These are phyloP conservation scores for Pestalotiopsis fici DNA, from an alignment of 2,329 filamentous ascomycete genomes.

Conservation along the genomic window DNA sequence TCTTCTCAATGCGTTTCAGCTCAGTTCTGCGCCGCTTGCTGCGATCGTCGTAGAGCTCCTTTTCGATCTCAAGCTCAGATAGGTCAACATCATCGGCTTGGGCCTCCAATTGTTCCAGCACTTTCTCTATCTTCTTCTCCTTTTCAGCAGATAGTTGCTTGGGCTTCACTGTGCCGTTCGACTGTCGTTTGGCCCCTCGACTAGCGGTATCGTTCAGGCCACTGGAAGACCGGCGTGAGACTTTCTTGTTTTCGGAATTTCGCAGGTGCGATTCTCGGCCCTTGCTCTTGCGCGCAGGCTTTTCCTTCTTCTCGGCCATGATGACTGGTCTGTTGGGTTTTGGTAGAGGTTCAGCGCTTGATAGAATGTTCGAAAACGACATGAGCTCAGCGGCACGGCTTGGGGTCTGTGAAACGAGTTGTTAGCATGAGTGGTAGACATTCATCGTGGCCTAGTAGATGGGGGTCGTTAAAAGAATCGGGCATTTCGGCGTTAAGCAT, in stretches of 20 bases:
- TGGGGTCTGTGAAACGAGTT: constrained; percentile 55
- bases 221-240: constrained; percentile 50
- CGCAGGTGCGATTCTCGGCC: constrained; percentile 53
- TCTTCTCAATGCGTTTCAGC: constrained; percentile 62
- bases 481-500: background rate
- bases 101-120: constrained; percentile 52
- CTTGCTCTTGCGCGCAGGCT: constrained; percentile 43
- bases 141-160: constrained; percentile 58
- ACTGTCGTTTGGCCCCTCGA: constrained; percentile 59
- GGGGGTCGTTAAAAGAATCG: background rate
- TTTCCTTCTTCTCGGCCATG: constrained; percentile 39
- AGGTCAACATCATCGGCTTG: constrained; percentile 41
- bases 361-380: constrained; percentile 95
- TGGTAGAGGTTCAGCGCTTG: constrained; percentile 69
- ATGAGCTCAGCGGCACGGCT: constrained; percentile 82
- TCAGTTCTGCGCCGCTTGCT: constrained; percentile 69
- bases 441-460: background rate
- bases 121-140: constrained; percentile 68
- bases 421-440: constrained; percentile 13
- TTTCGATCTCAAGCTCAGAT: constrained; percentile 45
- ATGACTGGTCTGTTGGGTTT: constrained; percentile 42
- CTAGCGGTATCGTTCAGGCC: constrained; percentile 44
- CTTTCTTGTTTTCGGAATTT: constrained; percentile 49
- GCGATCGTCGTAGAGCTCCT: constrained; percentile 53
- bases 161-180: constrained; percentile 57